These are phyloP conservation scores for Heliamphora exappendiculata DNA, from an alignment of 148 eudicot species.

Conservation along the genomic window DNA sequence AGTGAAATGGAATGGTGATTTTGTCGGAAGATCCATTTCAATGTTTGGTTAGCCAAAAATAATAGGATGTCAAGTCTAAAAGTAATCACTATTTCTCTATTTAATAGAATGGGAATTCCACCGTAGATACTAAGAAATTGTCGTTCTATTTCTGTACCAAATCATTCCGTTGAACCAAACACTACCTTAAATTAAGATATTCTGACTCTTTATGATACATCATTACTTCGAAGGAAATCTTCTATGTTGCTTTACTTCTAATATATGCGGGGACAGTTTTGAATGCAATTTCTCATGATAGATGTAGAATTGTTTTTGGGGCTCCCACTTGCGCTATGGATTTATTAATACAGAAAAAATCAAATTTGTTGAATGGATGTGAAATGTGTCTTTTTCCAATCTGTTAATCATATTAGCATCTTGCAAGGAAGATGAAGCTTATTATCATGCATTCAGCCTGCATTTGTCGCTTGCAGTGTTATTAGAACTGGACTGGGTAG, in stretches of 20 bases:
- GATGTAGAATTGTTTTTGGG: neutral
- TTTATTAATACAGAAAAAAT: neutral
- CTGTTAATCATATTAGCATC: neutral
- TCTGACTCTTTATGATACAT: neutral
- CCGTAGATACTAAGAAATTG: too few species aligned
- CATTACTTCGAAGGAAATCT: conserved; percentile 1
- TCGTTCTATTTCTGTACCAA: too few species aligned
- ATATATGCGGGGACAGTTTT: neutral
- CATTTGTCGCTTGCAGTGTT: neutral
- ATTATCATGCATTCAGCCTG: neutral
- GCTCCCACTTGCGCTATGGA: neutral
- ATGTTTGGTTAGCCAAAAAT: too few species aligned
- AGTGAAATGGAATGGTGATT: too few species aligned
- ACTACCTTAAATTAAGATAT: neutral
- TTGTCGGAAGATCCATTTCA: too few species aligned
- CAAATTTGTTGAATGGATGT: neutral
- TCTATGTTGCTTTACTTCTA: neutral
- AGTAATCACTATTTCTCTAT: too few species aligned
- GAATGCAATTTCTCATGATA: neutral
- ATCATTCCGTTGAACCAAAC: too few species aligned
- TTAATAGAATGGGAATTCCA: too few species aligned
- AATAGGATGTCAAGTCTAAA: too few species aligned
- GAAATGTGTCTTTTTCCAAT: neutral
- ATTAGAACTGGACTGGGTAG: neutral
- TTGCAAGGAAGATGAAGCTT: neutral